Percentiles rank a stretch among this genome's conserved stretches.
Conservation (phyloP, 2,329 filamentous ascomycete genomes). For the Didymella keratinophila region DNA sequence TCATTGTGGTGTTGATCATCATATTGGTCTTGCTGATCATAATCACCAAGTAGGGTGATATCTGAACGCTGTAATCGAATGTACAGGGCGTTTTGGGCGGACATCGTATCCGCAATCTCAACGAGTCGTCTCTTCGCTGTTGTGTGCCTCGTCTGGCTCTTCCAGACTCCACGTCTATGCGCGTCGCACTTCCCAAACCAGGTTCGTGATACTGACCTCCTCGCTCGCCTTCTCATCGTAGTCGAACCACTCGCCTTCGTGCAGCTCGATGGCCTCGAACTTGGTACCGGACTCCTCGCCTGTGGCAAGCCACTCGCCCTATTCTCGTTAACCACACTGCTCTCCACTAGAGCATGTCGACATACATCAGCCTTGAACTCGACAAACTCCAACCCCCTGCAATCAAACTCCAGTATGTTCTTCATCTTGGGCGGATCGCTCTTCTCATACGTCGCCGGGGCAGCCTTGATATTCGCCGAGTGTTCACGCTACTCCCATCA, state of each 20-base stretch:
- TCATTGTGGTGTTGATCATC: conserved; percentile 79
- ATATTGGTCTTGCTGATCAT: conserved; percentile 83
- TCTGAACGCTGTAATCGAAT: background rate
- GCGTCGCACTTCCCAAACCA: conserved; percentile 85
- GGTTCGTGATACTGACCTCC: conserved; percentile 89
- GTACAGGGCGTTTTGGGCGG: conserved; percentile 5
- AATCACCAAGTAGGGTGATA: conserved; percentile 55
- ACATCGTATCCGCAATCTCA: background rate
- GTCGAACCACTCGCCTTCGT: conserved; percentile 95
- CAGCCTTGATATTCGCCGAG: conserved; percentile 80
- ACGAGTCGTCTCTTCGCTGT: background rate
- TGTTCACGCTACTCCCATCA: conserved; percentile 72
- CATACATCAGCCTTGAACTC: conserved; percentile 89
- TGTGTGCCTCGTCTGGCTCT: conserved; percentile 1
- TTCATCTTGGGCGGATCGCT: conserved; percentile 75
- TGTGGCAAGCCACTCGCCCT: conserved; percentile 91
- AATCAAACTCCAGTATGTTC: conserved; percentile 90
- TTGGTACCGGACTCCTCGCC: conserved; percentile 81
- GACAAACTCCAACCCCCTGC: conserved; percentile 88
- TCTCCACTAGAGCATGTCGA: background rate
- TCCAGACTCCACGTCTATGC: conserved; percentile 55
- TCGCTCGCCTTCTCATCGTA: conserved; percentile 94
- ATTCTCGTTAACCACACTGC: background rate
- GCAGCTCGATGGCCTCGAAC: conserved; percentile 81
- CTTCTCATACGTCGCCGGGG: conserved; percentile 75